Percentiles rank a stretch among this genome's conserved stretches.
Evolutionary conservation across 2,329 filamentous ascomycete genomes (phyloP).

Genomic region (Camillea tinctor): DNA sequence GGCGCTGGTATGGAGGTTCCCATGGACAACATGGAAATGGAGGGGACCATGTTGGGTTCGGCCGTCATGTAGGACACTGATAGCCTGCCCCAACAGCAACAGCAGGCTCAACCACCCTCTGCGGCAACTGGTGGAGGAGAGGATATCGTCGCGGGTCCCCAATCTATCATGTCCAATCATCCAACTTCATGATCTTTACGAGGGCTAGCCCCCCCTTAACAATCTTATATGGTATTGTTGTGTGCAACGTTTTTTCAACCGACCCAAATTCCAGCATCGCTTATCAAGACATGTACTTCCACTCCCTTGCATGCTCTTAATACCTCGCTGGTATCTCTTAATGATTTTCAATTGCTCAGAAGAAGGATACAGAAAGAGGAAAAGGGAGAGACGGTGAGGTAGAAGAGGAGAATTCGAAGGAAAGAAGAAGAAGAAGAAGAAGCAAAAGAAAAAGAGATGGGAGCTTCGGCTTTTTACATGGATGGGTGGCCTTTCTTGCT

Average conservation of each 20-base stretch:
- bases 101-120: neutral
- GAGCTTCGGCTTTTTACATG: neutral
- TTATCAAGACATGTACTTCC: neutral
- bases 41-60: slow-evolving; percentile 34
- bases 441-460: neutral
- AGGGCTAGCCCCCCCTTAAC: neutral
- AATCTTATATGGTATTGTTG: neutral
- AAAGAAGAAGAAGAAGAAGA: no score
- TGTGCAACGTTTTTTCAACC: no score
- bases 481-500: neutral
- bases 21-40: slow-evolving; percentile 40
- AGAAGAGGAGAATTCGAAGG: neutral
- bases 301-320: neutral
- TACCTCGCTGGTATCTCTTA: neutral
- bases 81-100: neutral
- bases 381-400: neutral
- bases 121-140: neutral
- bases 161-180: neutral
- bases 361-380: neutral
- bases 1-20: slow-evolving; percentile 37
- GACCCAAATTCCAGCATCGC: neutral
- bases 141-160: neutral
- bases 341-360: neutral
- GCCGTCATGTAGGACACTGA: slow-evolving; percentile 34
- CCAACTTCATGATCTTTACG: neutral